phyloP scores from a whole-genome alignment of 163 green algal species.

The Chlamydomonas reinhardtii region DNA sequence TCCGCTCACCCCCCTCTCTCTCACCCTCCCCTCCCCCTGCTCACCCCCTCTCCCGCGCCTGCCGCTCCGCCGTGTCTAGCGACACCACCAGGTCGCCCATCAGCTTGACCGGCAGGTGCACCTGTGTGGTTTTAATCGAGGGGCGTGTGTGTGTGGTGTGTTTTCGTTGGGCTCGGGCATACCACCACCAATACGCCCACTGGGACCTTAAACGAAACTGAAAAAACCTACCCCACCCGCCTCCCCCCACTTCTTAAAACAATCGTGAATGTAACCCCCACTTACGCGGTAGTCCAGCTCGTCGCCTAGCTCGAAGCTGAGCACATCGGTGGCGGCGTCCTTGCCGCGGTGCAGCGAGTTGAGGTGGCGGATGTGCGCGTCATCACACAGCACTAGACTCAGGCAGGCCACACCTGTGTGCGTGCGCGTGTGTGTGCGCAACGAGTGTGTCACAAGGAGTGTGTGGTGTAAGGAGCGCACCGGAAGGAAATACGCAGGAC shows the following conservation, averaged over 20 bases:
- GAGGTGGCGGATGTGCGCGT: slow-evolving; percentile 86
- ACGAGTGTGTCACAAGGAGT: background rate
- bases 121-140: slow-evolving; percentile 45
- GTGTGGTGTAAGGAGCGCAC: no score
- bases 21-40: background rate
- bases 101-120: slow-evolving; percentile 78
- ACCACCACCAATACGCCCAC: no score
- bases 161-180: no score
- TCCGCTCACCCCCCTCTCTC: no score
- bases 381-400: slow-evolving; percentile 91
- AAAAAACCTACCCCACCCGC: no score
- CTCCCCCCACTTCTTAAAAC: no score
- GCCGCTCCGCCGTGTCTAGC: slow-evolving; percentile 90
- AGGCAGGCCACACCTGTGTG: slow-evolving; percentile 73
- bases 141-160: background rate
- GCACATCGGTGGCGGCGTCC: slow-evolving; percentile 94
- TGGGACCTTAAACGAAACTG: no score
- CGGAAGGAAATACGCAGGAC: background rate
- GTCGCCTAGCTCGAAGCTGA: slow-evolving; percentile 92
- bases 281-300: slow-evolving; percentile 60
- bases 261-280: no score
- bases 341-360: slow-evolving; percentile 89
- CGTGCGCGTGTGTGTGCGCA: background rate
- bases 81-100: slow-evolving; percentile 97
- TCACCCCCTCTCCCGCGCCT: slow-evolving; percentile 89